These are phyloP conservation scores for Solidago caesia DNA, from an alignment of 129 eudicot species.

Conservation along the genomic window DNA sequence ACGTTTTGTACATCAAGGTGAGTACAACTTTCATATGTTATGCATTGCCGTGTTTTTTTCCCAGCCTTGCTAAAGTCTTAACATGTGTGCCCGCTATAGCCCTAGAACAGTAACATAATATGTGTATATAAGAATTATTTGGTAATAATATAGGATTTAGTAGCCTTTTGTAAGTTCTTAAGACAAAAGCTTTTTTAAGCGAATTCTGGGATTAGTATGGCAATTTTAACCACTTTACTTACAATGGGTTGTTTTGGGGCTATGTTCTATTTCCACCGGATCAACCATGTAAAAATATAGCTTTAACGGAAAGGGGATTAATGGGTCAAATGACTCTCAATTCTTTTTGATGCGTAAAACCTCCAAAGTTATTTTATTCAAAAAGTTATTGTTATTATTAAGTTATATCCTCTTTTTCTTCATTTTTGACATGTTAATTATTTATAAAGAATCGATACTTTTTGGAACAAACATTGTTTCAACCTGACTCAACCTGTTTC, in stretches of 20 bases:
- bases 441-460: too few relatives aligned
- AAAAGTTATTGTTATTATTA: not conserved
- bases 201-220: not conserved
- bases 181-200: not conserved
- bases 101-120: not conserved
- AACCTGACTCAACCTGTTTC: too few relatives aligned
- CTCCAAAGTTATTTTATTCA: not conserved
- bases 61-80: not conserved
- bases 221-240: not conserved
- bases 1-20: slow-evolving; percentile 73
- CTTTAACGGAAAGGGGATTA: not conserved
- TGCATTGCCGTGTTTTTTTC: not conserved
- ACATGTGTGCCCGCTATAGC: not conserved
- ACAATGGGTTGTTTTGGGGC: not conserved
- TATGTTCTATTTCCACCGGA: not conserved
- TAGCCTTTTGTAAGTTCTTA: not conserved
- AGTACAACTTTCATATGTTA: slow-evolving; percentile 11
- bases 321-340: not conserved
- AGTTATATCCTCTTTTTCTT: not conserved
- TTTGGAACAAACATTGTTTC: too few relatives aligned
- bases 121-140: not conserved
- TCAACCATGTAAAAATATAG: not conserved
- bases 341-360: not conserved
- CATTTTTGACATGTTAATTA: not conserved
- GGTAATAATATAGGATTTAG: not conserved